phyloP scores from a whole-genome alignment of 1,284 basidiomycete genomes.

The Coriolopsis trogii region DNA sequence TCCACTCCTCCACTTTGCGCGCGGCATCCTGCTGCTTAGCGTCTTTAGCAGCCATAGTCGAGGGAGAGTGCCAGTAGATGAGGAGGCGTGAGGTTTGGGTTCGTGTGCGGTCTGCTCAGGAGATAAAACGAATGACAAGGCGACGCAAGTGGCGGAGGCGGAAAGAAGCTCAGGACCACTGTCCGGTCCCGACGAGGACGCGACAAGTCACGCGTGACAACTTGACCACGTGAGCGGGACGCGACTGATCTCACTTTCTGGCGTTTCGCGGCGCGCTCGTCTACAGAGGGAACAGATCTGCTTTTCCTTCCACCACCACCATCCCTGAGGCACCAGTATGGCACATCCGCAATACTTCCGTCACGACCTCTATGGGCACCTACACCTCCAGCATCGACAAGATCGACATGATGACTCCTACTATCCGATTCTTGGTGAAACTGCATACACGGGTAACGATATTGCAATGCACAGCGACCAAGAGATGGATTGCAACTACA shows the following conservation, averaged over 20 bases:
- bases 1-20: constrained; percentile 63
- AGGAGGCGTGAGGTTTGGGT: neutral
- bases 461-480: too few relatives aligned
- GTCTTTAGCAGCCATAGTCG: constrained; percentile 29
- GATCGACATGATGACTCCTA: too few relatives aligned
- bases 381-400: too few relatives aligned
- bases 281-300: too few relatives aligned
- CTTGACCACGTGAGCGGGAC: constrained; percentile 17
- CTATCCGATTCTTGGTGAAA: too few relatives aligned
- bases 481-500: constrained; percentile 2
- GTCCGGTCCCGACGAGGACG: constrained; percentile 7
- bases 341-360: too few relatives aligned
- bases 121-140: neutral
- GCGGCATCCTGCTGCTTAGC: constrained; percentile 34
- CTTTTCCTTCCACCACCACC: neutral
- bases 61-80: neutral
- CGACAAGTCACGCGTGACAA: constrained; percentile 27
- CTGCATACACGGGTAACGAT: too few relatives aligned
- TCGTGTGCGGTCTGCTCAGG: neutral
- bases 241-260: constrained; percentile 4
- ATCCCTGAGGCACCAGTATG: too few relatives aligned
- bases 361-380: too few relatives aligned
- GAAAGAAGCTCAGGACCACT: constrained; percentile 1
- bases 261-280: neutral
- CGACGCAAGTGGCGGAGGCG: constrained; percentile 5